Base-by-base conservation (phyloP, 2,329 filamentous ascomycete species). In the Ramularia endophylla region DNA sequence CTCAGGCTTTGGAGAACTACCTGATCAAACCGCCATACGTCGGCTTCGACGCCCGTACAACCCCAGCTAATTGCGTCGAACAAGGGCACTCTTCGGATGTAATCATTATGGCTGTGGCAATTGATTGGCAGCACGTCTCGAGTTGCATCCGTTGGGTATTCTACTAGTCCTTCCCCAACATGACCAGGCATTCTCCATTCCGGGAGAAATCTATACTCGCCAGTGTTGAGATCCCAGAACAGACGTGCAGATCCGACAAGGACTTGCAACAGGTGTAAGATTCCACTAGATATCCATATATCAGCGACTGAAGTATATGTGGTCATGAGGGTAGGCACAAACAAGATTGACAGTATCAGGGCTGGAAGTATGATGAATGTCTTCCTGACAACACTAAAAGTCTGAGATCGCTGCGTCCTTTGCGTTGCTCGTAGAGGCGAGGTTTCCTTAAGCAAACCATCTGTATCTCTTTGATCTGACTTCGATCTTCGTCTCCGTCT, bases 31-130 rank as follows among this genome's bases (percentile, higher is more conserved):
- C 77, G 66, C 78, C 80, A 87, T 16, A 87, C 74, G 55, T 87
- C 83, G 2, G 80, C 81, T 62, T 87, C 83, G 3, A 84, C 69
- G 8, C 79, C 74, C 5, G 76, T 74, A 51, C 78, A 83, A 2
- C 80, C 79, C 41, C 72, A 68, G 5, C 73, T 71, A 17, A 56
- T 35, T 16, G 82, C 83, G 8, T 77, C 77, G 52, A 75, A 80
- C 3, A 87, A 67, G 0, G 82, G 81, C 0, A 75, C 67, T 13
- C 68, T 67, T 36, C 79, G 74, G 77, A 78, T 82, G 60, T 85
- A 86, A 59, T 86, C 81, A 52, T 85, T 85, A 57, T 85, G 81
- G 1, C 77, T 81, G 58, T 84, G 80, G 47, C 78, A 81, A 2
- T 68, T 65, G 20, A 80, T 70, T 1, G 79, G 77, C 2, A 66